Evolutionary conservation across 2,329 filamentous ascomycete species (phyloP), one percentile per base, ranked within the genome.

Genomic region (Penicillium decumbens): DNA sequence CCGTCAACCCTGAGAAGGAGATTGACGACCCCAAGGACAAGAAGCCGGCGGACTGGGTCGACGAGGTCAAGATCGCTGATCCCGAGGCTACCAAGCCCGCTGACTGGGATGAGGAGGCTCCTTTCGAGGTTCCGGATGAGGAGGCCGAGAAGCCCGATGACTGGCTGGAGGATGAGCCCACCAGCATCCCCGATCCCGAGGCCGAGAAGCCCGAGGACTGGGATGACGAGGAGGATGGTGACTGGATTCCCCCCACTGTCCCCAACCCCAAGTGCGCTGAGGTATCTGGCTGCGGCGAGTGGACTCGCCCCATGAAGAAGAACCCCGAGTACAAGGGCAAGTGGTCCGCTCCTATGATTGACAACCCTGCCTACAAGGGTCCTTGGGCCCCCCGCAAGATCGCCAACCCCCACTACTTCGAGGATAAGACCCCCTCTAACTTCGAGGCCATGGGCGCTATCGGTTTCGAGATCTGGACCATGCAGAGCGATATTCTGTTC

Each of bases 381-480:
- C 78, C 83, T 56, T 98, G 93, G 93, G 83, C 84, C 68, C 92
- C 93, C 63, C 84, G 85, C 75, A 95, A 96, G 87, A 96, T 98
- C 72, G 79, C 87, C 77, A 98, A 98, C 85, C 93, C 93, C 56
- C 81, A 85, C 73, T 97, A 85, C 82, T 98, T 84, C 63, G 91
- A 98, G 82, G 93, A 97, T 81, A 95, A 95, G 85, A 88, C 82
- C 54, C 93, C 93, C 45, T 79, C 93, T 72, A 93, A 95, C 83
- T 88, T 98, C 68, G 93, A 98, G 81, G 91, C 93, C 61, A 97
- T 98, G 73, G 93, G 93, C 28, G 59, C 59, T 29, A 91, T 97
- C 76, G 93, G 93, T 65, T 97, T 97, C 68, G 93, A 98, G 76
- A 92, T 98, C 77, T 98, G 93, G 93, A 97, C 93, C 66, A 98